These are phyloP conservation scores for Penicillium vulpinum DNA, from an alignment of 2,329 filamentous ascomycete species.

Conservation along the genomic window DNA sequence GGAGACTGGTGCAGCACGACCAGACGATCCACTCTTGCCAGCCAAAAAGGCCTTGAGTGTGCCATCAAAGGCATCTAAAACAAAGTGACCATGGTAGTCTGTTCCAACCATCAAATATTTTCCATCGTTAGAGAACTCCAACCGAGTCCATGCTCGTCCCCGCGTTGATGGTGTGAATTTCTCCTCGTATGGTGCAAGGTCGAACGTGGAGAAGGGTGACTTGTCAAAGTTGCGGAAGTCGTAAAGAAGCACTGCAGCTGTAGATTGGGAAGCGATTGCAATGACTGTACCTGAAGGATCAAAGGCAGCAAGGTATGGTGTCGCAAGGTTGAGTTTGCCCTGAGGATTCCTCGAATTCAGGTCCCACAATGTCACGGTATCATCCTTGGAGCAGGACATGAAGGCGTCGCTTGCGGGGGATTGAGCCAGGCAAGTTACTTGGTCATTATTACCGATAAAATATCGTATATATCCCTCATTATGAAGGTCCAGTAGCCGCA, in stretches of 20 bases:
- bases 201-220: slow-evolving; percentile 82
- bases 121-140: slow-evolving; percentile 96
- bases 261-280: slow-evolving; percentile 78
- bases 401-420: slow-evolving; percentile 88
- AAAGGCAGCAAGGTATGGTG: slow-evolving; percentile 80
- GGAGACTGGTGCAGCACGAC: slow-evolving; percentile 53
- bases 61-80: slow-evolving; percentile 91
- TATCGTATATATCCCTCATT: slow-evolving; percentile 97
- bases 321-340: slow-evolving; percentile 76
- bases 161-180: slow-evolving; percentile 51
- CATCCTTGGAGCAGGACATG: slow-evolving; percentile 85
- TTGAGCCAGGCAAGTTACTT: slow-evolving; percentile 79
- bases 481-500: slow-evolving; percentile 81
- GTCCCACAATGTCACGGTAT: slow-evolving; percentile 91
- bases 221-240: slow-evolving; percentile 93
- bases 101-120: slow-evolving; percentile 83
- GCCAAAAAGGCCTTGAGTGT: slow-evolving; percentile 70
- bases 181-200: slow-evolving; percentile 64
- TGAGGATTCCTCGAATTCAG: slow-evolving; percentile 75
- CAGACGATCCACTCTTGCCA: slow-evolving; percentile 49
- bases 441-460: slow-evolving; percentile 83
- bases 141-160: slow-evolving; percentile 70
- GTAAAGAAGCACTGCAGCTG: slow-evolving; percentile 81
- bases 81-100: slow-evolving; percentile 78
- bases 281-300: slow-evolving; percentile 92